Base-by-base conservation (phyloP, 352 stramenopile species). In the Phytopythium aichiense region DNA sequence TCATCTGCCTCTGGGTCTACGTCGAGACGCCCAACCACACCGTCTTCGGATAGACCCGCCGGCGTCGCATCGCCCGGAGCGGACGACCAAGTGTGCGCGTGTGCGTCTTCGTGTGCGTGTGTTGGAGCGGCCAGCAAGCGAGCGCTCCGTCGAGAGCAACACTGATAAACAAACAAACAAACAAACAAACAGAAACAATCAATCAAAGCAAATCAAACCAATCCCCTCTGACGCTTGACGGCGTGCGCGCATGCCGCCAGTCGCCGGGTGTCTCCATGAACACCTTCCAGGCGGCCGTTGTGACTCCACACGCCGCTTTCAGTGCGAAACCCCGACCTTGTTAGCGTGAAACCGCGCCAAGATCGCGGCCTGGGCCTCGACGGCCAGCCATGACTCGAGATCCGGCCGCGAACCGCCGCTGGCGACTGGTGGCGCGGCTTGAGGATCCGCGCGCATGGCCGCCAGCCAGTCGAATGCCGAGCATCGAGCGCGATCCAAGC, bases 1-100 rank as follows among this genome's bases (percentile, higher is more conserved):
- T 88, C 48, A 66, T 89, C 35, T 89, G 80, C 65, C 72, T 91
- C 56, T 91, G 82, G 82, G 80, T 91, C 45, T 89, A 90, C 73
- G 81, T 91, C 31, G 80, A 90, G 65, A 91, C 77, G 55, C 82
- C 82, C 50, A 67, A 84, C 71, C 68, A 78, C 58, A 43, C 73
- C 49, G 59, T 79, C 31, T 79, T 76, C 50, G 74, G 73, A 33
- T 84, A 79, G 48, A 48, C 23, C 15, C 1, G 28, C 28, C 4
- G 28, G 28, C 28, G 4, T 30, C 28, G 28, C 28, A 30, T 4
- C 28, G 28, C 28, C 28, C 28, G 28, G 2, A 30, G 28, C 28
- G 28, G 31, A 33, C 51, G 20, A 43, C 31, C 20, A 30, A 49
- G n/a, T 42, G 33, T 9, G n/a, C 18, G n/a, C 33, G 33, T 38